These are phyloP conservation scores for Podospora fimiseda DNA, from an alignment of 495 filamentous ascomycete species.

Conservation along the genomic window DNA sequence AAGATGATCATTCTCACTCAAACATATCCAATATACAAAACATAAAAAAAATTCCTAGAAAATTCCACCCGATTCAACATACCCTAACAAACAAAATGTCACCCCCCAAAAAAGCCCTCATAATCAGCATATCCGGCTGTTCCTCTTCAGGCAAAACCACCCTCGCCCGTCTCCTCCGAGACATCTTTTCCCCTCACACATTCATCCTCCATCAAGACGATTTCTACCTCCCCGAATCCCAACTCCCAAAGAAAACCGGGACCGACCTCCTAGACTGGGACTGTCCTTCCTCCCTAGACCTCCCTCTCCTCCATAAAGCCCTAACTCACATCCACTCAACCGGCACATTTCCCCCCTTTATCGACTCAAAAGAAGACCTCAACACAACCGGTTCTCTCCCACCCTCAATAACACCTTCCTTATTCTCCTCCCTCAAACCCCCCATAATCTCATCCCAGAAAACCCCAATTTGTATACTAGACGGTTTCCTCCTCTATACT, in stretches of 20 bases:
- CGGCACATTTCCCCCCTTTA: conserved; percentile 56
- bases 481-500: conserved; percentile 80
- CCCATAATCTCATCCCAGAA: conserved; percentile 42
- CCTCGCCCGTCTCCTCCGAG: conserved; percentile 63
- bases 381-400: conserved; percentile 48
- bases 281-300: conserved; percentile 65
- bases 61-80: too few species aligned
- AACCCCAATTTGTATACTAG: conserved; percentile 50
- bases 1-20: too few species aligned
- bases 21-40: too few species aligned
- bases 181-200: conserved; percentile 61
- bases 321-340: conserved; percentile 57
- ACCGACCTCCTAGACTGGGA: conserved; percentile 78
- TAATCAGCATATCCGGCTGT: conserved; percentile 68
- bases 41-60: too few species aligned
- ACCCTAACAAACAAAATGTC: background rate
- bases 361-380: conserved; percentile 71
- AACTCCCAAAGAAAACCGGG: conserved; percentile 47
- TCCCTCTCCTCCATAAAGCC: conserved; percentile 53
- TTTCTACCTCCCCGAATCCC: conserved; percentile 74
- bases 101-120: conserved; percentile 38
- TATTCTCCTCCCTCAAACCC: conserved; percentile 59
- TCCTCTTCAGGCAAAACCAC: conserved; percentile 80
- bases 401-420: conserved; percentile 36
- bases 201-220: conserved; percentile 91